Evolutionary conservation across 345 rosid species (phyloP).

Genomic region (Syzygium oleosum): DNA sequence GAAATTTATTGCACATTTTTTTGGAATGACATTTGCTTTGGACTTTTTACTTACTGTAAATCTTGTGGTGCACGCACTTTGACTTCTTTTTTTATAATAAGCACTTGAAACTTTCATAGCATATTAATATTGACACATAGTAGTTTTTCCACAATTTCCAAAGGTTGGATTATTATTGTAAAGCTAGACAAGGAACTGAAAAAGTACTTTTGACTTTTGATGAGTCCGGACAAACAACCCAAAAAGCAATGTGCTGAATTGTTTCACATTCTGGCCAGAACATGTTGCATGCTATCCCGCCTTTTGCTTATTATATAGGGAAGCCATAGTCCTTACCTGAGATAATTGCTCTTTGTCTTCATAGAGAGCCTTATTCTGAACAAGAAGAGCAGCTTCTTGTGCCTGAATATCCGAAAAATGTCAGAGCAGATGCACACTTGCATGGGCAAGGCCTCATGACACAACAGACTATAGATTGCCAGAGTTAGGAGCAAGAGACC

Average conservation of each 20-base stretch:
- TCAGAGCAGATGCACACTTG: background rate
- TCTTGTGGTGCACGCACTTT: background rate
- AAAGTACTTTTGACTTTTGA: background rate
- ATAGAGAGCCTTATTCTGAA: conserved; percentile 73
- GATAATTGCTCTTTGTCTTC: conserved; percentile 83
- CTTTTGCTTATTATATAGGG: background rate
- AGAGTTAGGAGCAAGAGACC: conserved; percentile 27
- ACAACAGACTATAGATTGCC: background rate
- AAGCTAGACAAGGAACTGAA: background rate
- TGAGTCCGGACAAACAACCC: background rate
- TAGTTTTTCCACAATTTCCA: background rate
- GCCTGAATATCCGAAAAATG: conserved; percentile 30
- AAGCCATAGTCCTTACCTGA: conserved; percentile 48
- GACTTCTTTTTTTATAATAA: background rate
- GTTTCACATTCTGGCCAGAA: background rate
- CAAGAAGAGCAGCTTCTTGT: conserved; percentile 83
- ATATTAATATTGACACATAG: background rate
- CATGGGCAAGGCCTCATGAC: background rate
- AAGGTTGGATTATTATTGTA: background rate
- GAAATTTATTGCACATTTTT: background rate
- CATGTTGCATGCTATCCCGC: background rate
- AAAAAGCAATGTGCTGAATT: background rate
- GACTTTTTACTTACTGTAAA: background rate
- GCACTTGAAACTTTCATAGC: background rate
- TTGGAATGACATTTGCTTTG: background rate